Evolutionary conservation across 148 eudicot genomes (phyloP).

Genomic region (Pharnaceum exiguum): DNA sequence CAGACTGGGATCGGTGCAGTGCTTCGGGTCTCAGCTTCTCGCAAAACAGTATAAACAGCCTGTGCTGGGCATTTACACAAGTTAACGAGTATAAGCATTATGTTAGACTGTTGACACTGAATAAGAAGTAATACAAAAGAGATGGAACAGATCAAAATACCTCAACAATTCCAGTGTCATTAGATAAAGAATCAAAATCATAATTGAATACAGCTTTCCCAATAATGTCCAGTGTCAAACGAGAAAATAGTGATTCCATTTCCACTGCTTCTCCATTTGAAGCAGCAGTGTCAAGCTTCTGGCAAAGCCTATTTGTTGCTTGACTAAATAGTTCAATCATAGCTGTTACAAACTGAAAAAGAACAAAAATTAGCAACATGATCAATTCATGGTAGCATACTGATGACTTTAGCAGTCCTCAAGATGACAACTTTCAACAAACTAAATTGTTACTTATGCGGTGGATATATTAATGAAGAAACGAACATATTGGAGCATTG

Average conservation of each 20-base stretch:
- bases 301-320: slow-evolving; percentile 86
- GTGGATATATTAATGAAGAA: neutral
- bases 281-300: slow-evolving; percentile 82
- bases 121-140: slow-evolving; percentile 4
- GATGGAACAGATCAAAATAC: slow-evolving; percentile 28
- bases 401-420: neutral
- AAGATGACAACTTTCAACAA: neutral
- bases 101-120: slow-evolving; percentile 13
- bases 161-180: slow-evolving; percentile 93
- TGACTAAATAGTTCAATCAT: slow-evolving; percentile 84
- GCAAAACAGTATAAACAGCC: slow-evolving; percentile 93
- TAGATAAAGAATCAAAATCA: slow-evolving; percentile 89
- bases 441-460: neutral
- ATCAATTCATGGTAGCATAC: neutral
- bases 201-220: slow-evolving; percentile 96
- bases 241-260: slow-evolving; percentile 97
- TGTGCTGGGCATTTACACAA: slow-evolving; percentile 33
- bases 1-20: slow-evolving; percentile 88
- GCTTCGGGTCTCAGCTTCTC: slow-evolving; percentile 95
- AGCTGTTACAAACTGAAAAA: slow-evolving; percentile 74
- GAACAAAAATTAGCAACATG: neutral
- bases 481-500: neutral
- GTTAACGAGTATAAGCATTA: too few species aligned
- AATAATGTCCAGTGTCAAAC: slow-evolving; percentile 86
- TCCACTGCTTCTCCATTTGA: slow-evolving; percentile 80